Conservation (phyloP, 148 eudicot genomes). For the Silene conica region DNA sequence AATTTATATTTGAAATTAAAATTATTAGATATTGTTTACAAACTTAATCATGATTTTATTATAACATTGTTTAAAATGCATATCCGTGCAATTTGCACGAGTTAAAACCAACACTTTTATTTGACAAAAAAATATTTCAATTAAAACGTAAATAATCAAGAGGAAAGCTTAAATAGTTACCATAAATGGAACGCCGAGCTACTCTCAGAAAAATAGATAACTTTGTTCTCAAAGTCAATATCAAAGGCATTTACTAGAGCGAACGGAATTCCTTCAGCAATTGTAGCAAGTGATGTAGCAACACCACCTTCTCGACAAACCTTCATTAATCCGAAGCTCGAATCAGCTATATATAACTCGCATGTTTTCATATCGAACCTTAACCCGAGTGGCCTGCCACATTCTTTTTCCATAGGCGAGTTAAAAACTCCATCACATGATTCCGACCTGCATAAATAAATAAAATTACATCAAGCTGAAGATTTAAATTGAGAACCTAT, state of each 20-base stretch:
- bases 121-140: too few species aligned
- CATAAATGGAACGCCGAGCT: not conserved
- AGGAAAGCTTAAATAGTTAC: too few species aligned
- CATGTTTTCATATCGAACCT: conserved; percentile 18
- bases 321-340: conserved; percentile 18
- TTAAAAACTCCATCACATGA: conserved; percentile 14
- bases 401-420: not conserved
- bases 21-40: too few species aligned
- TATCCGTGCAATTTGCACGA: too few species aligned
- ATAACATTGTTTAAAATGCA: too few species aligned
- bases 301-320: conserved; percentile 19
- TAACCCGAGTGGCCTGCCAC: conserved; percentile 27
- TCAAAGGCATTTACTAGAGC: conserved; percentile 17
- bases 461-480: too few species aligned
- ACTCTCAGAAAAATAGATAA: conserved; percentile 25
- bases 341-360: conserved; percentile 22
- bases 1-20: too few species aligned
- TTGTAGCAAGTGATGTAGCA: conserved; percentile 16
- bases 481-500: too few species aligned
- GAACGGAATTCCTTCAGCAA: conserved; percentile 16
- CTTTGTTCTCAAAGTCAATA: conserved; percentile 6
- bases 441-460: not conserved
- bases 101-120: too few species aligned
- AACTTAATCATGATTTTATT: too few species aligned
- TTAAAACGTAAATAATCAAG: too few species aligned